These are phyloP conservation scores for Massarina eburnea DNA, from an alignment of 2,329 filamentous ascomycete species.

Conservation along the genomic window DNA sequence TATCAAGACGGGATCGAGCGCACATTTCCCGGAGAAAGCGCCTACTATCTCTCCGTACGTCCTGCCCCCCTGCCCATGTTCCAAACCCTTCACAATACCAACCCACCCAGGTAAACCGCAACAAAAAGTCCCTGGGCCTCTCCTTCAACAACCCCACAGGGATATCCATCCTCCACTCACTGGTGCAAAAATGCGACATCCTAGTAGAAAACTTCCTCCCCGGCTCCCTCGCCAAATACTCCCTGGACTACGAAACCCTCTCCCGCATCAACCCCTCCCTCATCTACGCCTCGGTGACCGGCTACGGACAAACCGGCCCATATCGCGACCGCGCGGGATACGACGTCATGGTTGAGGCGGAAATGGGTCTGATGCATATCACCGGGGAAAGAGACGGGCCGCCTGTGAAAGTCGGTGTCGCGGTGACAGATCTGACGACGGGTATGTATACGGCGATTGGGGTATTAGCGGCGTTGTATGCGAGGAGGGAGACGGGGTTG, in stretches of 20 bases:
- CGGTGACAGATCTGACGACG: conserved; percentile 92
- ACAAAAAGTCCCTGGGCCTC: conserved; percentile 90
- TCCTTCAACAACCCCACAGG: conserved; percentile 86
- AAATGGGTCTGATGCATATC: conserved; percentile 98
- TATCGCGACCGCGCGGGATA: conserved; percentile 87
- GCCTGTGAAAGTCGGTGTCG: conserved; percentile 96
- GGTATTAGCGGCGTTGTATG: conserved; percentile 86
- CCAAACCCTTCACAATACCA: background rate
- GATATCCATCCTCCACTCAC: conserved; percentile 79
- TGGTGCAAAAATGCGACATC: conserved; percentile 82
- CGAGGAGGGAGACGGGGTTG: conserved; percentile 70
- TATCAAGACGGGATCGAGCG: conserved; percentile 64
- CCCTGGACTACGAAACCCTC: conserved; percentile 81
- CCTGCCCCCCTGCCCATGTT: background rate
- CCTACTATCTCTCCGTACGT: conserved; percentile 84
- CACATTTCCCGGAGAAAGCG: conserved; percentile 83
- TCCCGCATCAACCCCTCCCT: conserved; percentile 77
- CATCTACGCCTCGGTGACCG: conserved; percentile 94
- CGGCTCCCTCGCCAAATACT: conserved; percentile 82
- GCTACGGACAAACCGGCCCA: conserved; percentile 92
- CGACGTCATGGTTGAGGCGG: conserved; percentile 98
- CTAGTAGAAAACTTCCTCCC: conserved; percentile 97
- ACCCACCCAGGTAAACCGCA: conserved; percentile 75
- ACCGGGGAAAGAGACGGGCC: conserved; percentile 84
- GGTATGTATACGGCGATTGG: conserved; percentile 93